Evolutionary conservation across 805 yeast species (phyloP).

Genomic region (Saccharomycopsis sp.): DNA sequence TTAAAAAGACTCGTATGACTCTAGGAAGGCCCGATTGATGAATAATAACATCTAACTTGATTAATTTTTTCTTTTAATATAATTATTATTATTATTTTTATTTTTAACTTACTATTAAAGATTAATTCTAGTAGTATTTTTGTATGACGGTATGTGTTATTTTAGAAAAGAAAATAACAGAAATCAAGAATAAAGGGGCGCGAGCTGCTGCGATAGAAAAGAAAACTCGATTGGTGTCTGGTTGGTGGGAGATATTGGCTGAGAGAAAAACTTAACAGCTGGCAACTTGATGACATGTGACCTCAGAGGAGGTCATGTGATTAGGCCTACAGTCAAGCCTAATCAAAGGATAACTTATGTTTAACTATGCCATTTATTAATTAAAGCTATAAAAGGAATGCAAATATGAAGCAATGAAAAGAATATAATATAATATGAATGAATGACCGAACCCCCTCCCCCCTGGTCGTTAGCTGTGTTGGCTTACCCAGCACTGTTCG

Average conservation of each 20-base stretch:
- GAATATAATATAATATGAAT: background rate
- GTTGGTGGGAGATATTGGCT: background rate
- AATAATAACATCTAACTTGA: too few relatives aligned
- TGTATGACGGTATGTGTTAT: conserved; percentile 1
- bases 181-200: conserved; percentile 8
- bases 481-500: background rate
- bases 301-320: background rate
- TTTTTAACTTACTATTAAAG: too few relatives aligned
- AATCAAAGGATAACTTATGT: too few relatives aligned
- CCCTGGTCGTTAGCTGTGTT: background rate
- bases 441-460: conserved; percentile 2
- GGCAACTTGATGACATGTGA: conserved; percentile 1
- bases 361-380: too few relatives aligned
- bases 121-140: too few relatives aligned
- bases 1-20: too few relatives aligned
- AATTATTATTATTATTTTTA: too few relatives aligned
- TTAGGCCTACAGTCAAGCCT: background rate
- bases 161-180: background rate
- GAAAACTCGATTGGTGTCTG: conserved; percentile 4
- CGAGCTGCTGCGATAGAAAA: background rate
- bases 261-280: conserved; percentile 8
- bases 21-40: too few relatives aligned
- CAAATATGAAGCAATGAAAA: background rate
- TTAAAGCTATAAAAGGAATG: too few relatives aligned
- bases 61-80: too few relatives aligned